Conservation (phyloP, 2,329 filamentous ascomycete genomes). For the Cladosporium colombiae region DNA sequence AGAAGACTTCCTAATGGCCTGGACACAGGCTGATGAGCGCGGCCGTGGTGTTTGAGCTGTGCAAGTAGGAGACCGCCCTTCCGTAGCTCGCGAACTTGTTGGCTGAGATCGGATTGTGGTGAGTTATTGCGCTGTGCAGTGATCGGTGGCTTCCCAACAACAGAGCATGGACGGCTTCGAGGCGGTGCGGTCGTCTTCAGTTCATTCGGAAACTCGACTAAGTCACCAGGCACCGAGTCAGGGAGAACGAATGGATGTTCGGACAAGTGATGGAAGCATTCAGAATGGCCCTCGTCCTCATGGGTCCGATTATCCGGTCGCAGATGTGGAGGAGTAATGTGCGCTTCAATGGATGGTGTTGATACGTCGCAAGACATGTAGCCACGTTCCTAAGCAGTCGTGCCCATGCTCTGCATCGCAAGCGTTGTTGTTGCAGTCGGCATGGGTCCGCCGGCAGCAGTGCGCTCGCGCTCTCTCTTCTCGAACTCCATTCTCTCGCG, state of each 20-base stretch:
- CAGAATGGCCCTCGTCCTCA: background rate
- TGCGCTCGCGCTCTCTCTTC: conserved; percentile 70
- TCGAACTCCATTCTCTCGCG: conserved; percentile 79
- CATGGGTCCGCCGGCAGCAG: conserved; percentile 33
- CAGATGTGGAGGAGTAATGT: background rate
- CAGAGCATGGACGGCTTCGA: background rate
- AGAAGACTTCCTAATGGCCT: background rate
- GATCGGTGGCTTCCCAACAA: background rate
- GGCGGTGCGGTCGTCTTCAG: background rate
- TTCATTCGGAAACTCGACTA: background rate
- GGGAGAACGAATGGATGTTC: background rate
- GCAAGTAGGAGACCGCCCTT: background rate
- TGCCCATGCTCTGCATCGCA: conserved; percentile 16
- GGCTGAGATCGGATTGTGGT: background rate
- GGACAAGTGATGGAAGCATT: background rate
- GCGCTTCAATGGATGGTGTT: background rate
- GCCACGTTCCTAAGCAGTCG: conserved; percentile 14
- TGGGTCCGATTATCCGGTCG: background rate
- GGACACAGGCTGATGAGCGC: background rate
- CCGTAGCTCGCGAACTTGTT: background rate
- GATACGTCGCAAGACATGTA: conserved; percentile 1
- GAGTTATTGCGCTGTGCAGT: background rate
- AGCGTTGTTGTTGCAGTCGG: conserved; percentile 9
- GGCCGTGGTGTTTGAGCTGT: background rate
- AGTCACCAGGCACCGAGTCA: background rate